Evolutionary conservation across 2,329 filamentous ascomycete genomes (phyloP).

Genomic region (Bipolaris sorokiniana): DNA sequence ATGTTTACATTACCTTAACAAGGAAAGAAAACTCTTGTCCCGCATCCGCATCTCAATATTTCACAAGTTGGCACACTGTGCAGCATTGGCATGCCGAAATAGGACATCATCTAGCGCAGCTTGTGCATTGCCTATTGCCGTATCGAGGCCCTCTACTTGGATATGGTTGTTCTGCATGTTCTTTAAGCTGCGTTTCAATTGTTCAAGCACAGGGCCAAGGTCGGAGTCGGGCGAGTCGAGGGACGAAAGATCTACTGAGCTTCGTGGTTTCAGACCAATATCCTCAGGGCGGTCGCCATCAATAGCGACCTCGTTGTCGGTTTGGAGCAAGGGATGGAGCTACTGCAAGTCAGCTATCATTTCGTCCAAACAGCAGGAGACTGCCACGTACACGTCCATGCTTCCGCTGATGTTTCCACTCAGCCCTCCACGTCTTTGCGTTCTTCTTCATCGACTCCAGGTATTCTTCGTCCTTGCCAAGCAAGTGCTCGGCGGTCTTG

Average conservation of each 20-base stretch:
- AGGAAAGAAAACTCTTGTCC: conserved; percentile 22
- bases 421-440: conserved; percentile 35
- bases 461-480: conserved; percentile 37
- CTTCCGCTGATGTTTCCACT: conserved; percentile 42
- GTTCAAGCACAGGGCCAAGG: conserved; percentile 44
- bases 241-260: conserved; percentile 22
- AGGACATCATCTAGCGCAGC: conserved; percentile 46
- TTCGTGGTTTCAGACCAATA: conserved; percentile 35
- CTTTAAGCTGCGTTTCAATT: conserved; percentile 48
- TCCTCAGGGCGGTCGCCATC: conserved; percentile 41
- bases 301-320: conserved; percentile 19
- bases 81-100: conserved; percentile 39
- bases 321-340: conserved; percentile 45
- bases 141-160: conserved; percentile 46
- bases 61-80: conserved; percentile 43
- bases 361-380: conserved; percentile 13
- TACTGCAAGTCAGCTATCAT: conserved; percentile 28
- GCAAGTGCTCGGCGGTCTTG: conserved; percentile 57
- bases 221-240: conserved; percentile 42
- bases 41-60: conserved; percentile 37
- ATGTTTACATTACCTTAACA: conserved; percentile 25
- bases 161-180: conserved; percentile 48
- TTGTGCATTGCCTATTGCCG: conserved; percentile 37
- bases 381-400: conserved; percentile 33
- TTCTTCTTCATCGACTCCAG: conserved; percentile 40